A percentile compares a stretch with the other conserved stretches of the same genome.
These are phyloP conservation scores for Huntiella decipiens DNA, from an alignment of 2,329 filamentous ascomycete genomes.

Conservation along the genomic window DNA sequence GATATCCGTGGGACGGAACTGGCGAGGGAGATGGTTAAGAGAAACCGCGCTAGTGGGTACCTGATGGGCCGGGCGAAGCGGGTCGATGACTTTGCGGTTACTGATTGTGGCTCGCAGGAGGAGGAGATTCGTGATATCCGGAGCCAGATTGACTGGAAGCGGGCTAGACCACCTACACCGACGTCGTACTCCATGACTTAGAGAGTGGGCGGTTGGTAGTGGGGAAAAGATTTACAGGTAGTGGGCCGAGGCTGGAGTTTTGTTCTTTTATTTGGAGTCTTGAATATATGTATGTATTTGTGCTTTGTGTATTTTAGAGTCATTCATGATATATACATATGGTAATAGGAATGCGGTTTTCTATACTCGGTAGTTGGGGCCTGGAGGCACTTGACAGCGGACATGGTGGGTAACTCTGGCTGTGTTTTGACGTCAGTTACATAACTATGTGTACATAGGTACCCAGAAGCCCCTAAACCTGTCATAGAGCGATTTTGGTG, in stretches of 20 bases:
- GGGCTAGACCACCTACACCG: constrained; percentile 9
- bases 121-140: constrained; percentile 10
- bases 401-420: no score
- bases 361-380: no score
- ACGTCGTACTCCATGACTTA: constrained; percentile 10
- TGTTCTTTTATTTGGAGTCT: not conserved
- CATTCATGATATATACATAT: no score
- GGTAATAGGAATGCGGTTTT: no score
- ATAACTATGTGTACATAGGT: no score
- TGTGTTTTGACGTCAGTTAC: no score
- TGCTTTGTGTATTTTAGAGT: no score
- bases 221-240: not conserved
- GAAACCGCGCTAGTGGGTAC: constrained; percentile 6
- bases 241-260: not conserved
- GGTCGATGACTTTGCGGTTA: constrained; percentile 8
- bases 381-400: no score
- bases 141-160: constrained; percentile 10
- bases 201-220: not conserved
- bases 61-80: constrained; percentile 3
- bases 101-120: constrained; percentile 8
- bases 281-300: not conserved
- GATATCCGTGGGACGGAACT: constrained; percentile 28
- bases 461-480: no score
- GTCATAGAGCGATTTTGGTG: no score
- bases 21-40: constrained; percentile 5